Evolutionary conservation across 495 filamentous ascomycete species (phyloP).

Genomic region (Tuber umbilicatum): DNA sequence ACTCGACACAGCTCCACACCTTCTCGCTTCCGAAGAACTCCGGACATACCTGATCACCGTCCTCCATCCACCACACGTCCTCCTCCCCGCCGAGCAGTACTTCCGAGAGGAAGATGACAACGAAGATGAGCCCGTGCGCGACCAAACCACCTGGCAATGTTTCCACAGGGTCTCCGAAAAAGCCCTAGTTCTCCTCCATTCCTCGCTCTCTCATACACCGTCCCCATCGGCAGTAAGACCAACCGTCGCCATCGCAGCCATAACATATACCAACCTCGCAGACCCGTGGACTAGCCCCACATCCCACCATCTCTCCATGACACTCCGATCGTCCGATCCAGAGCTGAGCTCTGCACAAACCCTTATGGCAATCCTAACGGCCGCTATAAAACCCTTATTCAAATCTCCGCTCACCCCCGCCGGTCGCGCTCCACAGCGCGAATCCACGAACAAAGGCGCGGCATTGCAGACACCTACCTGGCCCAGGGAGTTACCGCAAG

Average conservation of each 20-base stretch:
- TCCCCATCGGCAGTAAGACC: background rate
- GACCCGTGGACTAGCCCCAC: conserved; percentile 32
- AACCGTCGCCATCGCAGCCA: conserved; percentile 7
- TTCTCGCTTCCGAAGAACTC: background rate
- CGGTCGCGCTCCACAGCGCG: conserved; percentile 24
- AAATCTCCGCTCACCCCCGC: conserved; percentile 19
- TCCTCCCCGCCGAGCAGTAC: conserved; percentile 22
- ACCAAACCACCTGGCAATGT: conserved; percentile 1
- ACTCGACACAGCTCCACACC: background rate
- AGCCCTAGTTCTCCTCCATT: conserved; percentile 16
- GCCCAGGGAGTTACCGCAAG: conserved; percentile 15
- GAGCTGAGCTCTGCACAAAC: conserved; percentile 6
- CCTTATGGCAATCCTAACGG: conserved; percentile 17
- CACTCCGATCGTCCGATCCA: conserved; percentile 6
- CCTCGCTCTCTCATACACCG: background rate
- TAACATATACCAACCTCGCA: conserved; percentile 15
- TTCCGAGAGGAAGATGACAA: conserved; percentile 19
- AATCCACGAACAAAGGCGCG: conserved; percentile 18
- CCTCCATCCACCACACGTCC: conserved; percentile 13
- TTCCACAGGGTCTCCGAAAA: conserved; percentile 14
- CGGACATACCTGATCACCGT: conserved; percentile 1
- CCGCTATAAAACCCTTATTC: conserved; percentile 27
- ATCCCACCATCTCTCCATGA: background rate
- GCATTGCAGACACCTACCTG: conserved; percentile 24
- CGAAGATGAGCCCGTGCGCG: background rate